Conservation (phyloP, 208 protist genomes). For the Naegleria gruberi region DNA sequence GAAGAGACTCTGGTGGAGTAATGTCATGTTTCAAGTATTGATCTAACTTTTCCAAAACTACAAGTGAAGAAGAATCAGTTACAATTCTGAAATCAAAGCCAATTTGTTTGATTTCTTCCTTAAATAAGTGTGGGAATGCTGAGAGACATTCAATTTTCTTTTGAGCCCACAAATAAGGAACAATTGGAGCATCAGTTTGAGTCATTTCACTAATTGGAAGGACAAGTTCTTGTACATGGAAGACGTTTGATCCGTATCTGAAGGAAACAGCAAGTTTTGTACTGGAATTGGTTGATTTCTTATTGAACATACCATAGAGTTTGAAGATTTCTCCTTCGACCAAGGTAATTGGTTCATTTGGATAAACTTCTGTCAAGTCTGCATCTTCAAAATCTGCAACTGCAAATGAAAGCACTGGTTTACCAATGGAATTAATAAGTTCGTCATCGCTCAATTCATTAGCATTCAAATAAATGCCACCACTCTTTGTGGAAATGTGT, state of each 20-base stretch:
- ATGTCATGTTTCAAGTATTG: constrained; percentile 18
- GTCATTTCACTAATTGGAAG: neutral
- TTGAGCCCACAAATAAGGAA: neutral
- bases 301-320: neutral
- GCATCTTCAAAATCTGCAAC: constrained; percentile 11
- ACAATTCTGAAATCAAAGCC: neutral
- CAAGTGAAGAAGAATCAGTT: neutral
- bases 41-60: neutral
- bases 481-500: neutral
- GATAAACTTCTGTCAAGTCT: neutral
- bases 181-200: neutral
- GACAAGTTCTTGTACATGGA: neutral
- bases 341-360: neutral
- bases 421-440: neutral
- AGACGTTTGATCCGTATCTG: neutral
- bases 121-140: neutral
- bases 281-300: too few species aligned
- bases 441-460: neutral
- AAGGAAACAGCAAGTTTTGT: neutral
- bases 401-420: neutral
- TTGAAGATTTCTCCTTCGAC: neutral
- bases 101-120: neutral
- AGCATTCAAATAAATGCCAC: neutral
- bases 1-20: neutral
- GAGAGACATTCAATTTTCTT: neutral